Base-by-base conservation (phyloP, 495 filamentous ascomycete species). In the Collariella sp. region DNA sequence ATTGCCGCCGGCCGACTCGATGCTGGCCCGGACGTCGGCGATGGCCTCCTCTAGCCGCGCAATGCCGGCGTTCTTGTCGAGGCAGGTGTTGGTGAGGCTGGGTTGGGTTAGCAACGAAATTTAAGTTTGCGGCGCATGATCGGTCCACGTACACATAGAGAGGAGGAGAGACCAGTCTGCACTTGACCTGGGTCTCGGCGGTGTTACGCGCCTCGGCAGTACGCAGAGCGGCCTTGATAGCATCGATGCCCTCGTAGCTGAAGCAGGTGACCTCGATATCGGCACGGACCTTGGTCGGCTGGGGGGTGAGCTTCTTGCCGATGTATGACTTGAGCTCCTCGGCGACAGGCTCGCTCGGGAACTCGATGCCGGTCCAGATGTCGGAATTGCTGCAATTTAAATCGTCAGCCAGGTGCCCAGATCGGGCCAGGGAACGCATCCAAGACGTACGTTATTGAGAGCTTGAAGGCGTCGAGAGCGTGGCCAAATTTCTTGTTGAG, bases 221-320 rank as follows among this genome's bases (percentile, higher is more conserved):
- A 62, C 89, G 83, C 46, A 96, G 77, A 38, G 91, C 89, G 7
- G 79, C 73, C 80, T 98, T 98, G 65, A 98, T 90, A 26, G 93
- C 93, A 63, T 97, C 93, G 77, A 98, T 97, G 63, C 93, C 93
- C 54, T 97, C 93, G 70, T 98, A 98, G 35, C 86, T 86, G 75
- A 96, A 98, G 77, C 93, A 98, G 48, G 90, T 96, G 45, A 96
- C 93, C 72, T 96, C 93, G 50, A 98, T 86, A 72, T 98, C 93
- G 58, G 93, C 89, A 65, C 93, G 91, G 51, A 98, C 89, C 74
- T 98, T 98, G 44, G 91, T 97, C 2, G 93, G 93, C 66, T 96
- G 91, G 20, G 93, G 93, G 12, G 91, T 97, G 51, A 98, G 79
- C 60, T 91, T 85, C 79, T 95, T 97, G 73, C 85, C 79, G 70